These are phyloP conservation scores for Glycine tomentella DNA, from an alignment of 306 rosid genomes.

Conservation along the genomic window DNA sequence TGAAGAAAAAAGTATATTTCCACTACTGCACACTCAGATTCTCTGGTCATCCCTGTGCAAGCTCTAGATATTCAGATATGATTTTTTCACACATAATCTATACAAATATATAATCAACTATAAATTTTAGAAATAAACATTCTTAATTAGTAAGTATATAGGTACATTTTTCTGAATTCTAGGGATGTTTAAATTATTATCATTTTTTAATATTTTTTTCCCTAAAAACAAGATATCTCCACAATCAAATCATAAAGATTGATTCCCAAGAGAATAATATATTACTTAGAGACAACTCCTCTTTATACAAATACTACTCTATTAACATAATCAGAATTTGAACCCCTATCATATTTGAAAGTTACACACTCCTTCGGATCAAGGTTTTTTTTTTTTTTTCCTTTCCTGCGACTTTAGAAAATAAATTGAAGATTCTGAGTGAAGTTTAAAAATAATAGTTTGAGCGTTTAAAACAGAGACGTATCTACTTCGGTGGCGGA, in stretches of 20 bases:
- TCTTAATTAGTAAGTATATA: not conserved
- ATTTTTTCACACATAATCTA: too few relatives aligned
- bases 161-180: not conserved
- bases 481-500: not conserved
- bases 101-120: too few relatives aligned
- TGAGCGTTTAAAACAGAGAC: not conserved
- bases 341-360: too few relatives aligned
- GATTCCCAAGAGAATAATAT: too few relatives aligned
- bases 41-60: constrained; percentile 5
- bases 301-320: too few relatives aligned
- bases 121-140: not conserved
- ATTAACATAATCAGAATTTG: too few relatives aligned
- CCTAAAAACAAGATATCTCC: too few relatives aligned
- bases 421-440: not conserved
- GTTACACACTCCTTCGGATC: too few relatives aligned
- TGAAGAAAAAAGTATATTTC: constrained; percentile 10
- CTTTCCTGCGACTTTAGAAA: not conserved
- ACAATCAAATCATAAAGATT: too few relatives aligned
- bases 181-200: not conserved
- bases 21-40: constrained; percentile 32
- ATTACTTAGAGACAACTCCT: too few relatives aligned
- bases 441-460: not conserved
- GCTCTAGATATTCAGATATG: not conserved
- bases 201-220: not conserved
- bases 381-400: too few relatives aligned